Evolutionary conservation across 108 stramenopile species (phyloP).

Genomic region (Pelagomonas calceolata): DNA sequence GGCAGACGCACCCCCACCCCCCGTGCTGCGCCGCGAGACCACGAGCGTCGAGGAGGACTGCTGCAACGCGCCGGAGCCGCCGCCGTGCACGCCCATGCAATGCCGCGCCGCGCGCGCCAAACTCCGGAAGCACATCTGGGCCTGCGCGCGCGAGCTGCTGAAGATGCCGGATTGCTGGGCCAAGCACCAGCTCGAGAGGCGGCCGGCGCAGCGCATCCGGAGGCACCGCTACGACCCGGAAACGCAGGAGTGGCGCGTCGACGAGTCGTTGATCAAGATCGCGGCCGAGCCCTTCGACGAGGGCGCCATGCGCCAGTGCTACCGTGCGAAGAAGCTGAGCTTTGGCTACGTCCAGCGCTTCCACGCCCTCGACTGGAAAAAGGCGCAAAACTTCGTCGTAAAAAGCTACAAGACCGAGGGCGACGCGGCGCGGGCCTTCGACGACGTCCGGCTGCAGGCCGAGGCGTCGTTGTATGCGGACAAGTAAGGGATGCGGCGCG

Average conservation of each 20-base stretch:
- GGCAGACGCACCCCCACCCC: no score
- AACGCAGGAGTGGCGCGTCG: slow-evolving; percentile 41
- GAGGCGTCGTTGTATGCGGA: slow-evolving; percentile 62
- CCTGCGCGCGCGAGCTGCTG: no score
- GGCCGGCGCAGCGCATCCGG: slow-evolving; percentile 59
- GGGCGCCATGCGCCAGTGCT: slow-evolving; percentile 69
- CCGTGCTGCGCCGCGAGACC: no score
- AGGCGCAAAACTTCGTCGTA: slow-evolving; percentile 40
- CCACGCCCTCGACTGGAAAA: slow-evolving; percentile 60
- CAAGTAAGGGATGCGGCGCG: no score
- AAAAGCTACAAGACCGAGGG: slow-evolving; percentile 36
- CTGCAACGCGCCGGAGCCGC: no score
- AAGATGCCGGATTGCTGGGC: slow-evolving; percentile 47
- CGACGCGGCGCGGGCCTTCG: slow-evolving; percentile 47
- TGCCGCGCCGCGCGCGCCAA: no score
- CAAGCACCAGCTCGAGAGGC: slow-evolving; percentile 41
- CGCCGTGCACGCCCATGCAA: no score
- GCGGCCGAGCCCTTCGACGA: slow-evolving; percentile 54
- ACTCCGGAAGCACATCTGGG: no score
- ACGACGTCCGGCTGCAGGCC: slow-evolving; percentile 61
- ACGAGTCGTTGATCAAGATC: slow-evolving; percentile 59
- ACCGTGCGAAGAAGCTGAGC: slow-evolving; percentile 64
- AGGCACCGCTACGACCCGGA: slow-evolving; percentile 54
- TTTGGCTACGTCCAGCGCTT: slow-evolving; percentile 38
- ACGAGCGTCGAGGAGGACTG: no score